phyloP scores from a whole-genome alignment of 768 basidiomycete genomes.

The Neoboletus brunneissimus region DNA sequence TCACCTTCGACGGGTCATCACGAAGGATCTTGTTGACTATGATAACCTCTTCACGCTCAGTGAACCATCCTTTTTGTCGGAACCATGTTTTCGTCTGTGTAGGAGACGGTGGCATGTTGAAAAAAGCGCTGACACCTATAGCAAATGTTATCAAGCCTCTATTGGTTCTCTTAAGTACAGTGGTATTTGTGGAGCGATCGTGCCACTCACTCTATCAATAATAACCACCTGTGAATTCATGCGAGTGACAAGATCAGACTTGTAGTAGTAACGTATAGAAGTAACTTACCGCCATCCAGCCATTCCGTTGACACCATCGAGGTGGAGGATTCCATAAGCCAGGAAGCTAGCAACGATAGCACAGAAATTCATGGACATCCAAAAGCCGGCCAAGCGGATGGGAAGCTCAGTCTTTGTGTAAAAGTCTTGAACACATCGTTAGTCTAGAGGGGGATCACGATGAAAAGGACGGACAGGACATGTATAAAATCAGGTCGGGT shows the following conservation, averaged over 20 bases:
- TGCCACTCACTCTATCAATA: slow-evolving; percentile 31
- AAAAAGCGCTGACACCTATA: slow-evolving; percentile 54
- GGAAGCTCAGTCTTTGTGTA: slow-evolving; percentile 57
- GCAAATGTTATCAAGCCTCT: slow-evolving; percentile 42
- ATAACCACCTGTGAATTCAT: slow-evolving; percentile 33
- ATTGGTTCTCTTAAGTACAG: background rate
- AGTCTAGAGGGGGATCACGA: background rate
- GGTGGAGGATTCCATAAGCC: slow-evolving; percentile 55
- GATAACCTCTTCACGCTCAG: slow-evolving; percentile 58
- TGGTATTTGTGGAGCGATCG: background rate
- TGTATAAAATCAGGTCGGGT: slow-evolving; percentile 58
- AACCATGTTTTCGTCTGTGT: slow-evolving; percentile 59
- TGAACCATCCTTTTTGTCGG: slow-evolving; percentile 62
- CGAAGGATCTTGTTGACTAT: slow-evolving; percentile 58
- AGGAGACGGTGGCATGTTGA: slow-evolving; percentile 58
- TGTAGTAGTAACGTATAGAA: slow-evolving; percentile 24
- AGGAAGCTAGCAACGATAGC: slow-evolving; percentile 60
- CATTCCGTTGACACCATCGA: slow-evolving; percentile 6
- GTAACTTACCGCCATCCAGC: slow-evolving; percentile 16
- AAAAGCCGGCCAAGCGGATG: slow-evolving; percentile 63
- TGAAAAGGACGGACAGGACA: slow-evolving; percentile 45
- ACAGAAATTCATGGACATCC: slow-evolving; percentile 56
- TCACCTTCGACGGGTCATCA: slow-evolving; percentile 59
- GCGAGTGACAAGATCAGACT: background rate
- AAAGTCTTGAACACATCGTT: slow-evolving; percentile 30